phyloP scores from a whole-genome alignment of 2,329 filamentous ascomycete species.

The Fusarium virguliforme region DNA sequence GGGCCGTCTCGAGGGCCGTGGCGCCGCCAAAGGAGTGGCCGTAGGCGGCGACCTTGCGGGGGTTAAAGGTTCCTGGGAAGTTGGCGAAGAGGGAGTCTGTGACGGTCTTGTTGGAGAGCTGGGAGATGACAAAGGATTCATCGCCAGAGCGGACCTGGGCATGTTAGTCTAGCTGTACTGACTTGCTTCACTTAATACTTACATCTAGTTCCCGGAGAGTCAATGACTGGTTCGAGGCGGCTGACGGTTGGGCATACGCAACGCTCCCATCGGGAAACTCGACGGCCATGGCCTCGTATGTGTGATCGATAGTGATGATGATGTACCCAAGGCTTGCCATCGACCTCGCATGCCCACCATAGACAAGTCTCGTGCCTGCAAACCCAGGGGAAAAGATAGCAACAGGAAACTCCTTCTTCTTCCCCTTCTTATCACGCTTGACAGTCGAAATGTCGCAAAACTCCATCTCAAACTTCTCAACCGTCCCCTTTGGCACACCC shows the following conservation, averaged over 20 bases:
- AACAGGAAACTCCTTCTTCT: conserved; percentile 20
- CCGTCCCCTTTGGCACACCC: conserved; percentile 16
- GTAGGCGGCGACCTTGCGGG: conserved; percentile 17
- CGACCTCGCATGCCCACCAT: conserved; percentile 60
- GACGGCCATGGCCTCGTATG: conserved; percentile 61
- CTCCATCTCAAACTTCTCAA: conserved; percentile 31
- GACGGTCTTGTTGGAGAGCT: conserved; percentile 41
- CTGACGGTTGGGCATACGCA: neutral
- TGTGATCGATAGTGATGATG: conserved; percentile 65
- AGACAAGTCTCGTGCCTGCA: conserved; percentile 59
- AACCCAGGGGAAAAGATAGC: conserved; percentile 62
- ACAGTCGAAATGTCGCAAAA: conserved; percentile 32
- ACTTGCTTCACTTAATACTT: neutral
- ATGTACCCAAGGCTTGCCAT: conserved; percentile 63
- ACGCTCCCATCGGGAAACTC: conserved; percentile 61
- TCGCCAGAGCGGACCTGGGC: conserved; percentile 19
- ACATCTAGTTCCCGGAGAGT: conserved; percentile 27
- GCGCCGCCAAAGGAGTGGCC: conserved; percentile 40
- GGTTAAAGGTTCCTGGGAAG: conserved; percentile 27
- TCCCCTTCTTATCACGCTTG: neutral
- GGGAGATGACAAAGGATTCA: conserved; percentile 36
- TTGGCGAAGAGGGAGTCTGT: conserved; percentile 20
- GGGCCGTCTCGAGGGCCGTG: conserved; percentile 50
- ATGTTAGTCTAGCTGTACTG: neutral
- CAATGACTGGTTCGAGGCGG: neutral